Evolutionary conservation across 2,329 filamentous ascomycete species (phyloP), one percentile per base, ranked within the genome.

Genomic region (Talaromyces sp.): DNA sequence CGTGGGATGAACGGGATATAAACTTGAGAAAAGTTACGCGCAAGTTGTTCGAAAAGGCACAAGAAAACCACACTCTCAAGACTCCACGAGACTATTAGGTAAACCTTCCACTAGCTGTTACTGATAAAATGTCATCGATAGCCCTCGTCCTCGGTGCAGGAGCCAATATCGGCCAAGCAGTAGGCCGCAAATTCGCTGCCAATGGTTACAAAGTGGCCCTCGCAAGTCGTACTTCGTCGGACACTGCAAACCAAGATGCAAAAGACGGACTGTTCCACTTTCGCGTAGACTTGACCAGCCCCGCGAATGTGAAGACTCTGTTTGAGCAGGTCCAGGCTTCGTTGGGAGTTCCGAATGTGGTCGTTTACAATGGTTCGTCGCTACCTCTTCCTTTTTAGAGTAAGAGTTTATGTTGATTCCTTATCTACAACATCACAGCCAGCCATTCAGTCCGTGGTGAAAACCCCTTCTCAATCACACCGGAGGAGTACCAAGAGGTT

Each of bases 131-230:
- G 50, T 37, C 49, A 14, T 61, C 62, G 43, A 19, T 64, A 14
- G 57, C 64, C 9, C 56, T 82, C 63, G 79, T 83, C 67, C 75
- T 83, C 50, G 81, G 81, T 41, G 73, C 78, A 9, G 81, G 81
- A 2, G 66, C 79, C 57, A 81, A 79, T 62, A 70, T 81, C 31
- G 81, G 80, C 11, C 67, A 73, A 2, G 63, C 71, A 22, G 75
- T 79, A 3, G 76, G 76, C n/a, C 68, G 70, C 14, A 71, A 74
- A 9, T 81, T 83, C 67, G 72, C 76, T 10, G 65, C 71, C 1
- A 76, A 79, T 56, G 80, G 81, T 63, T 83, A 82, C 72, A 76
- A 75, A 64, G 73, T 82, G 31, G 81, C 79, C 9, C 69, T 79
- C 5, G 77, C 75, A 13, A 73, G 79, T 9, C 71, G 80, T 31